These are phyloP conservation scores for Myriangium duriaei DNA, from an alignment of 2,329 filamentous ascomycete genomes.

Conservation along the genomic window DNA sequence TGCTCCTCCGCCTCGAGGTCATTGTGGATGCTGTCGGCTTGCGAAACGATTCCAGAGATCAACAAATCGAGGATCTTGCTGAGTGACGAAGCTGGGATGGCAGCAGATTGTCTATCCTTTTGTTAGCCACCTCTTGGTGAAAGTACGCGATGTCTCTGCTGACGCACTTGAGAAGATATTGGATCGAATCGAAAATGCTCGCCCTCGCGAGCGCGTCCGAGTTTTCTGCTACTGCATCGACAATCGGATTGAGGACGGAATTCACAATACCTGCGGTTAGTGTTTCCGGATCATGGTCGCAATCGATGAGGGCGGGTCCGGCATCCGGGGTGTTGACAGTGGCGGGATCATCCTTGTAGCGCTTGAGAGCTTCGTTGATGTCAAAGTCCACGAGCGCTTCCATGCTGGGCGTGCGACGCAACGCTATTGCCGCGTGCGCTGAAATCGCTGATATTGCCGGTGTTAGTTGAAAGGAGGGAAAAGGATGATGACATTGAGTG, in stretches of 20 bases:
- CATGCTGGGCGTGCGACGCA: slow-evolving; percentile 7
- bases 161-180: slow-evolving; percentile 93
- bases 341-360: slow-evolving; percentile 87
- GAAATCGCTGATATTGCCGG: neutral
- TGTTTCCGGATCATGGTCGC: slow-evolving; percentile 80
- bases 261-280: slow-evolving; percentile 71
- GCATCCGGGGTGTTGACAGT: slow-evolving; percentile 78
- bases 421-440: neutral
- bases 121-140: too few relatives aligned
- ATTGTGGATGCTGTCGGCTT: slow-evolving; percentile 73
- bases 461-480: slow-evolving; percentile 2
- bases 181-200: slow-evolving; percentile 77
- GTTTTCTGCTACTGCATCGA: slow-evolving; percentile 83
- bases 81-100: slow-evolving; percentile 66
- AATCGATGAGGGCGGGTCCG: slow-evolving; percentile 69
- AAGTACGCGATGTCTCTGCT: slow-evolving; percentile 49
- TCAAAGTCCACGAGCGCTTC: slow-evolving; percentile 52
- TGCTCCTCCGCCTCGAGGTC: slow-evolving; percentile 90
- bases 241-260: slow-evolving; percentile 75
- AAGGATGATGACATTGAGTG: slow-evolving; percentile 1
- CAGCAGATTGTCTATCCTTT: slow-evolving; percentile 67
- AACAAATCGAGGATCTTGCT: slow-evolving; percentile 87
- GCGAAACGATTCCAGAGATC: slow-evolving; percentile 57
- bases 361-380: slow-evolving; percentile 91
- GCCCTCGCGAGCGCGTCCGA: slow-evolving; percentile 75